Percentiles rank a stretch among this genome's conserved stretches.
Evolutionary conservation across 495 filamentous ascomycete species (phyloP).

Genomic region (Aspergillus nidulans): DNA sequence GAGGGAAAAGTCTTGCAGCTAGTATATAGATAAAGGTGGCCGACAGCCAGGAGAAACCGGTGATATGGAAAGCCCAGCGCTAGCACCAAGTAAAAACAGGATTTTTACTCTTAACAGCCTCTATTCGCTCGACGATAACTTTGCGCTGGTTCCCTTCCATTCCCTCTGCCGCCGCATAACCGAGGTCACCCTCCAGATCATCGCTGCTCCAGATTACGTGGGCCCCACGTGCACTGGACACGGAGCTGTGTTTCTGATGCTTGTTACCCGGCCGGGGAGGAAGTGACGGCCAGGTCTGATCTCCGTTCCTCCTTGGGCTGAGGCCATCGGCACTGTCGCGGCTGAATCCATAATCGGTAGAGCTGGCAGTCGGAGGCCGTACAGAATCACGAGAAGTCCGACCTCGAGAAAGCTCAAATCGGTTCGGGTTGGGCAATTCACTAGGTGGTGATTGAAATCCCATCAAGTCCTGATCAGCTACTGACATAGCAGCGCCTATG

Average conservation of each 20-base stretch:
- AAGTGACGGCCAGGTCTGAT: slow-evolving; percentile 38
- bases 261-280: slow-evolving; percentile 31
- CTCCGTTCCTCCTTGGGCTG: slow-evolving; percentile 28
- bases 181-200: slow-evolving; percentile 85
- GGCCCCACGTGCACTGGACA: slow-evolving; percentile 31
- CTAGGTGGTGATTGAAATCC: slow-evolving; percentile 56
- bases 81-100: slow-evolving; percentile 95
- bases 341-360: slow-evolving; percentile 29
- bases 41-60: not conserved
- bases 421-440: slow-evolving; percentile 75
- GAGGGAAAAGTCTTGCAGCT: not conserved
- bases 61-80: not conserved
- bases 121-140: slow-evolving; percentile 93
- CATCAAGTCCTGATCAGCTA: slow-evolving; percentile 68
- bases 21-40: slow-evolving; percentile 2
- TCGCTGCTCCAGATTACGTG: slow-evolving; percentile 56
- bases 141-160: slow-evolving; percentile 85
- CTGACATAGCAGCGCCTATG: slow-evolving; percentile 69
- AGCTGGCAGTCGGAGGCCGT: slow-evolving; percentile 32
- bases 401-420: slow-evolving; percentile 72
- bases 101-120: slow-evolving; percentile 91
- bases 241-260: slow-evolving; percentile 40
- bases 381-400: slow-evolving; percentile 39
- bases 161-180: slow-evolving; percentile 89
- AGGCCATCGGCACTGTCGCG: slow-evolving; percentile 27